Base-by-base conservation (phyloP, 2,329 filamentous ascomycete species). In the Exophiala phaeomuriformis region DNA sequence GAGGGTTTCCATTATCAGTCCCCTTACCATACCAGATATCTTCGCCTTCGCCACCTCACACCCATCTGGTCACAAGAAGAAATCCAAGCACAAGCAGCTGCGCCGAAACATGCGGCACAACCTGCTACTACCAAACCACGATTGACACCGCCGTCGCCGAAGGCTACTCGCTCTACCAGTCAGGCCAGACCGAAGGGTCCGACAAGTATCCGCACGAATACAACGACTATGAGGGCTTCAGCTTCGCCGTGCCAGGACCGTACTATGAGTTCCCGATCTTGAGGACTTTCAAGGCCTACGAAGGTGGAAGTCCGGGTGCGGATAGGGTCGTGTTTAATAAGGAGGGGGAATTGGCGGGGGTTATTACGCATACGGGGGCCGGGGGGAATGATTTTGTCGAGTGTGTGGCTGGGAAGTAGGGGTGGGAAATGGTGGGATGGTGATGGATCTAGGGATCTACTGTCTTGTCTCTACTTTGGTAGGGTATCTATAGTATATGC, bases 311-410 rank as follows among this genome's bases (percentile, higher is more conserved):
- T 1, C 84, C 84, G 1, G 84, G 84, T 36, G 71, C 84, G 12
- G 83, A 87, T 65, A 80, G 84, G 47, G 80, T 86, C 49, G 69
- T 85, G 32, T 81, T 87, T 70, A 83, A 81, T 64, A 72, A 64
- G 0, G 56, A 68, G 10, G 78, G 83, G 61, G 55, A 76, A 53
- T 75, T 79, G 42, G 84, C 82, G 9, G 84, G 82, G 36, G 72
- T 78, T 30, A 85, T 88, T 58, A 88, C 85, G 0, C 85, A 88
- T 64, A 85, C 81, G 27, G 84, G 84, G 30, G 84, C 84, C 12
- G 80, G 76, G 47, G 82, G 82, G 5, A 82, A 86, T 66, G 73
- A 78, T 68, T 88, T 88, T 68, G 81, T 87, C 52, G 77, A 73
- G n/a, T 87, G 84, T 58, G 29, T 19, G 19, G 19, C 19, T 19